phyloP scores from a whole-genome alignment of 179 eudicot genomes.

The Actinidia chinensis region DNA sequence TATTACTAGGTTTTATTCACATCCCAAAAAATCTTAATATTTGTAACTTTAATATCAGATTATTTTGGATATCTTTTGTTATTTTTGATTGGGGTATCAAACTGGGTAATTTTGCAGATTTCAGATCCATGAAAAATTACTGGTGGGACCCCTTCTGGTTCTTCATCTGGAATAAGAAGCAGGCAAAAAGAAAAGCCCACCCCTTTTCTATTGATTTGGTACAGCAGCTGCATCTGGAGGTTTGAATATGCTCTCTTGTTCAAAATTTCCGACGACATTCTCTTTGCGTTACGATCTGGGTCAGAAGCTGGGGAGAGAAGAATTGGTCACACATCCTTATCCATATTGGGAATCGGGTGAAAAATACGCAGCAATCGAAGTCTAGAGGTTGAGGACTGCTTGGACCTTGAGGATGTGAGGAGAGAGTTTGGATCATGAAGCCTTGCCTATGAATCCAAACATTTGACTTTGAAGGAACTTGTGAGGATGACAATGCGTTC shows the following conservation, averaged over 20 bases:
- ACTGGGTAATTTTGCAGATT: constrained; percentile 15
- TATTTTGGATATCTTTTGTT: too few relatives aligned
- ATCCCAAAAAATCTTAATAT: too few relatives aligned
- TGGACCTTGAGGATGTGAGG: constrained; percentile 85
- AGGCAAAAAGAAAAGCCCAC: too few relatives aligned
- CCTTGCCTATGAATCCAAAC: constrained; percentile 69
- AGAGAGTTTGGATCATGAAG: constrained; percentile 78
- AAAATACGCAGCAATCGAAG: constrained; percentile 69
- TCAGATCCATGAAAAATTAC: constrained; percentile 58
- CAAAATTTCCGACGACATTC: too few relatives aligned
- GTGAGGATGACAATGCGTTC: constrained; percentile 79
- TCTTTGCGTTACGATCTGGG: too few relatives aligned
- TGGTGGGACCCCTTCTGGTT: constrained; percentile 51
- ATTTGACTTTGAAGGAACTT: constrained; percentile 66
- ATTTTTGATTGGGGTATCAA: too few relatives aligned
- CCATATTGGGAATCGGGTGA: constrained; percentile 50
- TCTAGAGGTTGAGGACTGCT: constrained; percentile 70
- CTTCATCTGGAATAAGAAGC: constrained; percentile 18
- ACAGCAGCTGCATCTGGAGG: too few relatives aligned
- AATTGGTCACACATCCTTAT: constrained; percentile 75
- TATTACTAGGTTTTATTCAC: too few relatives aligned
- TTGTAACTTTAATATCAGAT: too few relatives aligned
- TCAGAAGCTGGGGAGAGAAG: constrained; percentile 75
- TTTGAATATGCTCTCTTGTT: too few relatives aligned
- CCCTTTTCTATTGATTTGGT: too few relatives aligned